Evolutionary conservation across 805 yeast species (phyloP).

Genomic region (Cephaloascus fragrans): DNA sequence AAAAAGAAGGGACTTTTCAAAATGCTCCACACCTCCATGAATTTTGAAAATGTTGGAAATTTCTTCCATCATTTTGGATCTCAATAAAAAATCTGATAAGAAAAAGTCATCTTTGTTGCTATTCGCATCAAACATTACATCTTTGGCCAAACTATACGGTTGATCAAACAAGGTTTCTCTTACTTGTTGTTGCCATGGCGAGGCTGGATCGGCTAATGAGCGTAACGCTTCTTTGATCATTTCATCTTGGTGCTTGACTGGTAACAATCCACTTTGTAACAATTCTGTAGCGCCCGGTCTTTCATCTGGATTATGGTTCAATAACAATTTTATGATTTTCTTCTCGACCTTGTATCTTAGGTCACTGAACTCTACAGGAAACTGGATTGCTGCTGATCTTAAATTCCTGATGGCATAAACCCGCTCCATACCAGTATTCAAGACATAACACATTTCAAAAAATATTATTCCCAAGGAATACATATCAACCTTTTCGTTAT

Average conservation of each 20-base stretch:
- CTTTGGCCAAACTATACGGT: slow-evolving; percentile 78
- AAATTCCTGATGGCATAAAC: slow-evolving; percentile 59
- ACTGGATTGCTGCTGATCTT: slow-evolving; percentile 47
- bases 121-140: slow-evolving; percentile 64
- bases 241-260: slow-evolving; percentile 85
- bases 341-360: slow-evolving; percentile 47
- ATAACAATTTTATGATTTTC: slow-evolving; percentile 52
- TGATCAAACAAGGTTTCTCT: slow-evolving; percentile 78
- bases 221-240: slow-evolving; percentile 80
- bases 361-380: slow-evolving; percentile 61
- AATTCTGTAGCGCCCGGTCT: slow-evolving; percentile 77
- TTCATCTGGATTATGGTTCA: slow-evolving; percentile 69
- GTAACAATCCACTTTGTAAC: slow-evolving; percentile 72
- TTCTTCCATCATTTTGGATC: slow-evolving; percentile 49
- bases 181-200: slow-evolving; percentile 92
- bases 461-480: slow-evolving; percentile 91
- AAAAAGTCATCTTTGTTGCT: slow-evolving; percentile 13
- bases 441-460: slow-evolving; percentile 84
- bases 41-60: slow-evolving; percentile 53
- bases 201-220: slow-evolving; percentile 78
- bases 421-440: slow-evolving; percentile 92
- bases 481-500: slow-evolving; percentile 92
- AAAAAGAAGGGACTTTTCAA: slow-evolving; percentile 54
- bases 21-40: slow-evolving; percentile 85
- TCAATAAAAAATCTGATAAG: slow-evolving; percentile 43